phyloP scores from a whole-genome alignment of 352 stramenopile species.

The Globisporangium yorkense region DNA sequence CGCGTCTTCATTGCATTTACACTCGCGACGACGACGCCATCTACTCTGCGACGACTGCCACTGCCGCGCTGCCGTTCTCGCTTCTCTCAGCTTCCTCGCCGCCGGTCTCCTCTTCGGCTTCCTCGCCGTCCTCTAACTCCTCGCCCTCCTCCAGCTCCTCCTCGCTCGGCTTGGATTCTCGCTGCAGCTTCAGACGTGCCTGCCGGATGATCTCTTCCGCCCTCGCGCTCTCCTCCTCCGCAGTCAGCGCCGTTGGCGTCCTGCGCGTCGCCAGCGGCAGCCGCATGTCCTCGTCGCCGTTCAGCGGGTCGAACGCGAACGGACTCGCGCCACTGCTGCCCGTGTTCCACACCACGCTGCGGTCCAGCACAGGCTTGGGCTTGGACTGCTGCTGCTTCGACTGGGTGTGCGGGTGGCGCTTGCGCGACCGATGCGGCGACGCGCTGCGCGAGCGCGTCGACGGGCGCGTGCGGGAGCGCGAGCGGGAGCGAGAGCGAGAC shows the following conservation, averaged over 20 bases:
- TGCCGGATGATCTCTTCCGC: slow-evolving; percentile 70
- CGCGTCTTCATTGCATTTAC: no score
- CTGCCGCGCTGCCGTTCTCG: no score
- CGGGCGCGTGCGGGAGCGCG: slow-evolving; percentile 10
- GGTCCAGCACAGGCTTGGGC: slow-evolving; percentile 1
- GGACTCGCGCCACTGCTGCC: background rate
- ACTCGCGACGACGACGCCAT: no score
- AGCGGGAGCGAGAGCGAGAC: slow-evolving; percentile 34
- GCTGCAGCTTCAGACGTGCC: slow-evolving; percentile 48
- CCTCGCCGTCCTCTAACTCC: slow-evolving; percentile 34
- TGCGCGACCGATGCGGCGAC: slow-evolving; percentile 22
- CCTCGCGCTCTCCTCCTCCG: slow-evolving; percentile 42
- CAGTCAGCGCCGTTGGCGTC: slow-evolving; percentile 19
- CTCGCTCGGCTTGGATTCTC: slow-evolving; percentile 21
- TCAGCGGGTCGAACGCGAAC: slow-evolving; percentile 12
- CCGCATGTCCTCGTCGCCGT: slow-evolving; percentile 8
- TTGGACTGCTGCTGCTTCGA: background rate
- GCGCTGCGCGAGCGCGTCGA: slow-evolving; percentile 19
- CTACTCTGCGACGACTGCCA: no score
- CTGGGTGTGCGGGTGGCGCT: background rate
- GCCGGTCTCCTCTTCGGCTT: slow-evolving; percentile 2
- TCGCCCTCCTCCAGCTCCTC: slow-evolving; percentile 53
- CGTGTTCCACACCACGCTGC: slow-evolving; percentile 15
- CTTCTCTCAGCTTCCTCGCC: no score
- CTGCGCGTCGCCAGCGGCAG: slow-evolving; percentile 2